Evolutionary conservation across 352 stramenopile genomes (phyloP).

Genomic region (Globisporangium middletonii): DNA sequence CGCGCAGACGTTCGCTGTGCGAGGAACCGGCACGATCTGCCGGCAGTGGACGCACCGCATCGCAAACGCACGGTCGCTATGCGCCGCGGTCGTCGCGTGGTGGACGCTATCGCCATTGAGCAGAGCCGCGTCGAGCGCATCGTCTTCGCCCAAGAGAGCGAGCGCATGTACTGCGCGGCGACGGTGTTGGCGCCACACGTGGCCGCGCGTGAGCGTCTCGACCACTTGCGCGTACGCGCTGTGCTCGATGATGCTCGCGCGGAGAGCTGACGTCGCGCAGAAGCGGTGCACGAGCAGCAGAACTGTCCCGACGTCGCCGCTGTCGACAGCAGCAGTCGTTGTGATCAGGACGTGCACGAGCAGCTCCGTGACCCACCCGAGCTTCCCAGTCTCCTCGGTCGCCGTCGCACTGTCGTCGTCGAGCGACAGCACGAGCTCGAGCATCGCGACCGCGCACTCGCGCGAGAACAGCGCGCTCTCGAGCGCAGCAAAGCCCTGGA

Average conservation of each 20-base stretch:
- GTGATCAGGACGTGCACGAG: constrained; percentile 42
- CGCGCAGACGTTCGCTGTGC: constrained; percentile 20
- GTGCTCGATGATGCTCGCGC: constrained; percentile 37
- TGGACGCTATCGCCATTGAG: neutral
- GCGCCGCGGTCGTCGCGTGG: neutral
- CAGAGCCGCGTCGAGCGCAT: constrained; percentile 22
- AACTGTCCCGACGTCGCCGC: constrained; percentile 34
- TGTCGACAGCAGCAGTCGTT: constrained; percentile 28
- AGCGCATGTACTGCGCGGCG: constrained; percentile 30
- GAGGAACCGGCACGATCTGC: constrained; percentile 37
- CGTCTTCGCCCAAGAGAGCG: constrained; percentile 45
- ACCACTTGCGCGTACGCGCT: constrained; percentile 36
- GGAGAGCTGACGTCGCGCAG: constrained; percentile 28
- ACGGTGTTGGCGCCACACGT: constrained; percentile 34
- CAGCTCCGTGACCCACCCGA: constrained; percentile 41
- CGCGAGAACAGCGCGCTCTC: constrained; percentile 40
- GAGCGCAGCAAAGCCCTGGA: constrained; percentile 24
- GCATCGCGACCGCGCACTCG: constrained; percentile 44
- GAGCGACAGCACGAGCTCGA: constrained; percentile 26
- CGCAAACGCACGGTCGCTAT: constrained; percentile 8
- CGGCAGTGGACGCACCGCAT: constrained; percentile 58
- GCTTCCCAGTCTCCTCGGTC: constrained; percentile 9
- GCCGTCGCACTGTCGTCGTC: constrained; percentile 7
- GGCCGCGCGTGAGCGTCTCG: constrained; percentile 23
- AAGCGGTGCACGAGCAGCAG: constrained; percentile 37